Percentiles rank a stretch among this genome's conserved stretches.
phyloP scores from a whole-genome alignment of 2,329 filamentous ascomycete species.

The Fusarium goolgardi region DNA sequence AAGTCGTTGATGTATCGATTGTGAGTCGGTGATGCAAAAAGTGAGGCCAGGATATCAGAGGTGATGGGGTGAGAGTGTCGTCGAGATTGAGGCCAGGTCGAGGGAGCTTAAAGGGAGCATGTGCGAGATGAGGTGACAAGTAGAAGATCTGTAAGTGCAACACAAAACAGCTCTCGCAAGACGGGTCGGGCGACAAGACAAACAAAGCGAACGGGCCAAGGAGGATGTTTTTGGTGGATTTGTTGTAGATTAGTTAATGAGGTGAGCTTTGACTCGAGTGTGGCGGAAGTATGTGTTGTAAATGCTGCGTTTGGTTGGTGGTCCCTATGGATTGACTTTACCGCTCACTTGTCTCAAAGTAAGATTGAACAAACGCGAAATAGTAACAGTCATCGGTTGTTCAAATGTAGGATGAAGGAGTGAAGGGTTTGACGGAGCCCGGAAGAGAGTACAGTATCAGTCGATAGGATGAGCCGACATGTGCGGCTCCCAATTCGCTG shows the following conservation, averaged over 20 bases:
- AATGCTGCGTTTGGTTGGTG: slow-evolving; percentile 3
- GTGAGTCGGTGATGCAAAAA: slow-evolving; percentile 19
- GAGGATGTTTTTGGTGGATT: slow-evolving; percentile 32
- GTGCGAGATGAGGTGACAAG: slow-evolving; percentile 19
- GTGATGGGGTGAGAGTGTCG: slow-evolving; percentile 42
- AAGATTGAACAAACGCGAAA: slow-evolving; percentile 26
- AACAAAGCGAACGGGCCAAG: slow-evolving; percentile 24
- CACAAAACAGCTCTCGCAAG: slow-evolving; percentile 26
- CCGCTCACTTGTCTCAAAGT: slow-evolving; percentile 19
- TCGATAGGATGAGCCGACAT: slow-evolving; percentile 45
- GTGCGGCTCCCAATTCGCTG: slow-evolving; percentile 48
- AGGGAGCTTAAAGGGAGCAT: slow-evolving; percentile 28
- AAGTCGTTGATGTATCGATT: slow-evolving; percentile 16
- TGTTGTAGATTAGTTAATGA: slow-evolving; percentile 39
- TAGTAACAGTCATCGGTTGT: slow-evolving; percentile 26
- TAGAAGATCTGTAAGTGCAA: slow-evolving; percentile 25
- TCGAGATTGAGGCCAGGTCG: slow-evolving; percentile 41
- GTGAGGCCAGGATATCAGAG: slow-evolving; percentile 16
- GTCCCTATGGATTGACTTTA: slow-evolving; percentile 6
- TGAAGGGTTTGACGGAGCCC: slow-evolving; percentile 44
- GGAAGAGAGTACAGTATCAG: slow-evolving; percentile 38
- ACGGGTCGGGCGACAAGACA: slow-evolving; percentile 35
- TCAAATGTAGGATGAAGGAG: slow-evolving; percentile 39
- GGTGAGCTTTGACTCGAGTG: slow-evolving; percentile 38
- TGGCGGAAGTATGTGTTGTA: slow-evolving; percentile 26